Conservation (phyloP, 1,284 basidiomycete species). For the Tilletia caries region DNA sequence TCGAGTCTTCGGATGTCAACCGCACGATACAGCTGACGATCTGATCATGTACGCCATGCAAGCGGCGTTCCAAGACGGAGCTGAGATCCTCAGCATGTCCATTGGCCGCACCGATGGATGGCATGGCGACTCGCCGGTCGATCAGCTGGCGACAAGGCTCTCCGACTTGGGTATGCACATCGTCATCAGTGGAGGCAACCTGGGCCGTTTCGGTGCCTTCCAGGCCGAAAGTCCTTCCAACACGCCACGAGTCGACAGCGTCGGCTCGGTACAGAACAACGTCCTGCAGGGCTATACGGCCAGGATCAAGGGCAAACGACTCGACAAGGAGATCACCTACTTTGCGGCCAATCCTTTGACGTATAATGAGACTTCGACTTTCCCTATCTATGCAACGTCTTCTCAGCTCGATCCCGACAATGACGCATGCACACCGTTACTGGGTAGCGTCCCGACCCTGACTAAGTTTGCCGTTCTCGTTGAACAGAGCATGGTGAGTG, state of each 20-base stretch:
- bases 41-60: constrained; percentile 54
- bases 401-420: too few species aligned
- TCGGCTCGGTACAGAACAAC: constrained; percentile 48
- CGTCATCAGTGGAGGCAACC: constrained; percentile 54
- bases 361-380: constrained; percentile 19
- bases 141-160: constrained; percentile 24
- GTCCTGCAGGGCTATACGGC: constrained; percentile 30
- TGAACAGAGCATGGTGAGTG: too few species aligned
- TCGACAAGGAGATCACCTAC: constrained; percentile 24
- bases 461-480: too few species aligned
- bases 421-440: too few species aligned
- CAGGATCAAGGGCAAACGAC: constrained; percentile 21
- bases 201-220: constrained; percentile 53
- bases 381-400: too few species aligned
- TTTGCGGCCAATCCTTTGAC: constrained; percentile 31
- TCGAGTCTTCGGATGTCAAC: constrained; percentile 55
- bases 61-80: constrained; percentile 40
- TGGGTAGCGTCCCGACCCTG: too few species aligned
- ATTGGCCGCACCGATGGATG: constrained; percentile 58
- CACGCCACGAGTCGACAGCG: constrained; percentile 49
- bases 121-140: constrained; percentile 21
- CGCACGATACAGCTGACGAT: constrained; percentile 48
- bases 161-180: constrained; percentile 29
- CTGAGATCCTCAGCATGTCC: constrained; percentile 65
- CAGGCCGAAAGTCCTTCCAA: constrained; percentile 55